These are phyloP conservation scores for Citrullus mucosospermus DNA, from an alignment of 306 rosid genomes.

Conservation along the genomic window DNA sequence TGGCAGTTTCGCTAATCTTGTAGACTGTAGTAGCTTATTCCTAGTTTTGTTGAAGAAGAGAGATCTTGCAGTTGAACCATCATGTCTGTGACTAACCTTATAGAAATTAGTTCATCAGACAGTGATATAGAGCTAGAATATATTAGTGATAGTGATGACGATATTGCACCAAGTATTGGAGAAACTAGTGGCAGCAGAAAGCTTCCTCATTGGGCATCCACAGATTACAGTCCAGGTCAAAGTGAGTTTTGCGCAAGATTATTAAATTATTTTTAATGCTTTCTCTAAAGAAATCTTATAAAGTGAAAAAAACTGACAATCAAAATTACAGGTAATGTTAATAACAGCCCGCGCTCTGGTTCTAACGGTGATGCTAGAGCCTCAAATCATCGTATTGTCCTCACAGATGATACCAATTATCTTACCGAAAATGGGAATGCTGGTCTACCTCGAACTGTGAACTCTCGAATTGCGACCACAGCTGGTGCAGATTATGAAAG, in stretches of 20 bases:
- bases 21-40: constrained; percentile 14
- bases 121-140: constrained; percentile 56
- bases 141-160: constrained; percentile 11
- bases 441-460: constrained; percentile 24
- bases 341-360: constrained; percentile 24
- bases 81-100: constrained; percentile 27
- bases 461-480: constrained; percentile 30
- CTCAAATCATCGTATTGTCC: constrained; percentile 20
- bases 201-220: constrained; percentile 50
- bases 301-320: constrained; percentile 8
- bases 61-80: constrained; percentile 15
- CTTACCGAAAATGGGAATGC: constrained; percentile 28
- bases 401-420: constrained; percentile 17
- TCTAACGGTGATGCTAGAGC: constrained; percentile 26
- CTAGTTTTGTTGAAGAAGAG: constrained; percentile 20
- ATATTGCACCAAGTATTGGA: neutral
- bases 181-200: constrained; percentile 23
- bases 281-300: neutral
- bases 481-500: constrained; percentile 34
- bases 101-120: constrained; percentile 79
- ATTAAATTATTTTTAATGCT: neutral
- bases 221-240: constrained; percentile 37
- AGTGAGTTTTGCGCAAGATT: neutral
- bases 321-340: constrained; percentile 30
- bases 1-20: constrained; percentile 35